These are phyloP conservation scores for Leucogyrophana mollusca DNA, from an alignment of 768 basidiomycete species.

Conservation along the genomic window DNA sequence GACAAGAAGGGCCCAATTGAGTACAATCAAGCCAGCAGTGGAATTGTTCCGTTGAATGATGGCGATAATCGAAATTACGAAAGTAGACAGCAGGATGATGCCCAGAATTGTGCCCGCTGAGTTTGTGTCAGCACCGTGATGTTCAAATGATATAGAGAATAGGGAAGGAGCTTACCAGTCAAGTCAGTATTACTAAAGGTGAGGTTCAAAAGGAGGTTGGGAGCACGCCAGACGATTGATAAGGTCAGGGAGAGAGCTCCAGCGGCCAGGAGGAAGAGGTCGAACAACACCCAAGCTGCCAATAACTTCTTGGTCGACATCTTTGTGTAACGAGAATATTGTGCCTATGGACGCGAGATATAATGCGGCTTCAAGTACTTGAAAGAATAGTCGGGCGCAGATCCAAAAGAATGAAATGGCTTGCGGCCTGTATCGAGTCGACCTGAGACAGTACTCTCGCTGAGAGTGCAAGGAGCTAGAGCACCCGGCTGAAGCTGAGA, in stretches of 20 bases:
- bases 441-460: slow-evolving; percentile 39
- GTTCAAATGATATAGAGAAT: background rate
- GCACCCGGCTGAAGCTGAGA: slow-evolving; percentile 40
- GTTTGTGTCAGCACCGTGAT: background rate
- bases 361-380: background rate
- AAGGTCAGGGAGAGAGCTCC: slow-evolving; percentile 64
- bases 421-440: slow-evolving; percentile 13
- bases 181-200: slow-evolving; percentile 59
- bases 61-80: slow-evolving; percentile 67
- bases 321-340: slow-evolving; percentile 12
- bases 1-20: slow-evolving; percentile 72
- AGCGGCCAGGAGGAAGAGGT: slow-evolving; percentile 66
- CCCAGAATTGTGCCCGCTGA: slow-evolving; percentile 74
- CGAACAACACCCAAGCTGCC: slow-evolving; percentile 71
- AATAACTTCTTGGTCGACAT: slow-evolving; percentile 78
- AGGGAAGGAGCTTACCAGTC: slow-evolving; percentile 44
- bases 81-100: slow-evolving; percentile 62
- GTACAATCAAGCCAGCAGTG: slow-evolving; percentile 65
- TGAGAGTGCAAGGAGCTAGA: slow-evolving; percentile 47
- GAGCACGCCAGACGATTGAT: slow-evolving; percentile 68
- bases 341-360: background rate
- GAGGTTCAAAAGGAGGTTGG: slow-evolving; percentile 73
- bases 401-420: slow-evolving; percentile 10
- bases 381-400: background rate
- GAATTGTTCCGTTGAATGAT: slow-evolving; percentile 69